Evolutionary conservation across 2,329 filamentous ascomycete species (phyloP).

Genomic region (Verticillium tricorpus): DNA sequence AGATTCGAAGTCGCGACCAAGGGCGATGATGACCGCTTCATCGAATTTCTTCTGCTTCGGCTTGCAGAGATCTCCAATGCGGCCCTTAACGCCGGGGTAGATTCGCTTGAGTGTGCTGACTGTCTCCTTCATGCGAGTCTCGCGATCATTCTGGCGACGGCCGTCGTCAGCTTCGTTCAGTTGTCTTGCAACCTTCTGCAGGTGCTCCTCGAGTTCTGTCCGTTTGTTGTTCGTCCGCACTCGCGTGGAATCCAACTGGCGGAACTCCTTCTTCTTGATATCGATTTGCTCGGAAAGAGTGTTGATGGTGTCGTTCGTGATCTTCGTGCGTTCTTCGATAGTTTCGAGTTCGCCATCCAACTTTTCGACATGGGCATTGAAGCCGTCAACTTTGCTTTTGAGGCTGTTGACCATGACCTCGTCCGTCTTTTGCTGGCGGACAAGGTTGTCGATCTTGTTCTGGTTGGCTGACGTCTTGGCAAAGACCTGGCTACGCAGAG

Average conservation of each 20-base stretch:
- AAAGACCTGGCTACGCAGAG: slow-evolving; percentile 78
- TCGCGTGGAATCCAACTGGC: slow-evolving; percentile 78
- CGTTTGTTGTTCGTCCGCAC: slow-evolving; percentile 75
- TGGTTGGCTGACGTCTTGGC: slow-evolving; percentile 77
- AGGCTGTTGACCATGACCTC: slow-evolving; percentile 86
- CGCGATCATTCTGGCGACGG: slow-evolving; percentile 78
- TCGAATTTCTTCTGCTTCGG: slow-evolving; percentile 97
- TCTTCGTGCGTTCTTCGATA: slow-evolving; percentile 63
- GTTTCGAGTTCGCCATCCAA: slow-evolving; percentile 66
- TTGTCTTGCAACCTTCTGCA: slow-evolving; percentile 74
- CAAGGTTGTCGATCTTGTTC: slow-evolving; percentile 78
- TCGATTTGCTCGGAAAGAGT: slow-evolving; percentile 75
- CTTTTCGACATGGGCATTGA: slow-evolving; percentile 68
- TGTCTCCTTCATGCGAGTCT: slow-evolving; percentile 74
- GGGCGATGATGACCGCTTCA: slow-evolving; percentile 85
- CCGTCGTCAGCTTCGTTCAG: slow-evolving; percentile 83
- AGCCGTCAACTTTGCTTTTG: slow-evolving; percentile 79
- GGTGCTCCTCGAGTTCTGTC: slow-evolving; percentile 88
- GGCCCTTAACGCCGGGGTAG: slow-evolving; percentile 85
- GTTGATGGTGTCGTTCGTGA: slow-evolving; percentile 59
- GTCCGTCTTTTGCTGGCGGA: slow-evolving; percentile 84
- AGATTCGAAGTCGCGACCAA: slow-evolving; percentile 90
- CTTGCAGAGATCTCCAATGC: slow-evolving; percentile 86
- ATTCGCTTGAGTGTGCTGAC: slow-evolving; percentile 83
- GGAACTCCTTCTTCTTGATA: slow-evolving; percentile 84